phyloP scores from a whole-genome alignment of 2,329 filamentous ascomycete genomes.

The Colletotrichum sp. region DNA sequence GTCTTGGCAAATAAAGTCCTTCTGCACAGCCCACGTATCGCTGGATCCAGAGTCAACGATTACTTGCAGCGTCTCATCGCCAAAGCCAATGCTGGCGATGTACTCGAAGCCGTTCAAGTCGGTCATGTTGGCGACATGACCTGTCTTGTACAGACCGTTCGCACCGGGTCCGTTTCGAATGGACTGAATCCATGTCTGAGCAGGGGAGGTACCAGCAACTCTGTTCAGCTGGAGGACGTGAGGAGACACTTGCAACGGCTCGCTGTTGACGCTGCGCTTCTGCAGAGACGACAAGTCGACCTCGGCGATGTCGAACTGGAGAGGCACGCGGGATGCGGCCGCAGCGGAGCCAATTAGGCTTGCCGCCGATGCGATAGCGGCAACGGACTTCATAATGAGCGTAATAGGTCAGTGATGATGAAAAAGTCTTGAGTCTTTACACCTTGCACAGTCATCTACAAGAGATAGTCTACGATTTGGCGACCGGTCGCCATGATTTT shows the following conservation, averaged over 20 bases:
- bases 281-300: neutral
- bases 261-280: neutral
- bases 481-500: neutral
- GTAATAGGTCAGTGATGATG: neutral
- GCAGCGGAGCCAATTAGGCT: neutral
- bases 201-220: neutral
- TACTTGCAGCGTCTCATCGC: conserved; percentile 36
- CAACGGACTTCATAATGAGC: neutral
- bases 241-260: neutral
- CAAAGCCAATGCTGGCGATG: conserved; percentile 28
- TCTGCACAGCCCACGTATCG: conserved; percentile 48
- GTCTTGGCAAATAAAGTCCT: conserved; percentile 39
- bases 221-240: neutral
- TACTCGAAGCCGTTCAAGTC: neutral
- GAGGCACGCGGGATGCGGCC: neutral
- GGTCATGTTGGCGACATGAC: neutral
- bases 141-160: neutral
- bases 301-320: neutral
- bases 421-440: neutral
- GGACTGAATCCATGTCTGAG: neutral
- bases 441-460: neutral
- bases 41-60: conserved; percentile 53
- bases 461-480: neutral
- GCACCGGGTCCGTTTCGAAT: neutral
- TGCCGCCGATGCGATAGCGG: neutral